Evolutionary conservation across 2,329 filamentous ascomycete genomes (phyloP).

Genomic region (Penicillium sp.): DNA sequence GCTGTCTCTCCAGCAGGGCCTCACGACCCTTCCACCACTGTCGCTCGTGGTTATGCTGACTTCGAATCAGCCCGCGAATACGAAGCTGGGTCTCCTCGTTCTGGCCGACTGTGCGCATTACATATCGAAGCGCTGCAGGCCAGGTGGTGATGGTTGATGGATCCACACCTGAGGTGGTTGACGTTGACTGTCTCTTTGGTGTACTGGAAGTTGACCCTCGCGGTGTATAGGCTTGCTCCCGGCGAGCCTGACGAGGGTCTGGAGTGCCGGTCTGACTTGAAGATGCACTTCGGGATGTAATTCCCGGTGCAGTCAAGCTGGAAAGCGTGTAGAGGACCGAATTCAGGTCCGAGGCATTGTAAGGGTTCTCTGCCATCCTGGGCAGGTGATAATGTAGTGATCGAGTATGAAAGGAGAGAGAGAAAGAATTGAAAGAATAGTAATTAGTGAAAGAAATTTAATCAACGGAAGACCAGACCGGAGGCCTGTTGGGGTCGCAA

Average conservation of each 20-base stretch:
- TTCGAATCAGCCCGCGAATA: conserved; percentile 64
- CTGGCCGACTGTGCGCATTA: conserved; percentile 56
- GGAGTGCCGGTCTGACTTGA: conserved; percentile 11
- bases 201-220: conserved; percentile 13
- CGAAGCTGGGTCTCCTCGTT: conserved; percentile 53
- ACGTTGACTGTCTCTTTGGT: conserved; percentile 16
- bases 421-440: background rate
- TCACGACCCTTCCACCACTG: conserved; percentile 64
- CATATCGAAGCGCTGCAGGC: conserved; percentile 57
- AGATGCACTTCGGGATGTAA: conserved; percentile 9
- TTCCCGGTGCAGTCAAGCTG: conserved; percentile 37
- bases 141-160: conserved; percentile 58
- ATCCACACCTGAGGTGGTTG: conserved; percentile 36
- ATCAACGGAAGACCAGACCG: background rate
- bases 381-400: background rate
- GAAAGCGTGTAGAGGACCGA: conserved; percentile 52
- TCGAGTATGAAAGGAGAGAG: background rate
- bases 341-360: conserved; percentile 45
- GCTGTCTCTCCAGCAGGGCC: conserved; percentile 59
- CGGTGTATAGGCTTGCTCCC: background rate
- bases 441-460: background rate
- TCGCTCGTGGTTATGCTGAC: conserved; percentile 67
- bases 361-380: conserved; percentile 31
- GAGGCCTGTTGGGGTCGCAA: background rate
- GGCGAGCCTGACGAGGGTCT: conserved; percentile 7